Base-by-base conservation (phyloP, 306 rosid species). In the Cajanus cajan region DNA sequence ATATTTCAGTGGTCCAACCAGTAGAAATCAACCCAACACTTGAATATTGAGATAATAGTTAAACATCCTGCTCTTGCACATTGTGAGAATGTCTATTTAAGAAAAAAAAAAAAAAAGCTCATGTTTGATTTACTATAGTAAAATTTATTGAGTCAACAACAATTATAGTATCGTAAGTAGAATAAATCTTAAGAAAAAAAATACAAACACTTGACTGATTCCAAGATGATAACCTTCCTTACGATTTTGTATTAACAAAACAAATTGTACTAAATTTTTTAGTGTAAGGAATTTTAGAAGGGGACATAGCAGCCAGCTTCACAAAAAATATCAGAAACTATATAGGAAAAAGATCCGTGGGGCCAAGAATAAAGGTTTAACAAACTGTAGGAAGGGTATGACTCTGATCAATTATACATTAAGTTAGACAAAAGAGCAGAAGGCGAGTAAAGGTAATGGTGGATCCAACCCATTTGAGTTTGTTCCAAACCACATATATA, bases 401-500 rank as follows among this genome's bases (percentile, higher is more conserved):
- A 39, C 55, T 64, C 69, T 73, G 50, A 43, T 80, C 72, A 76
- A 81, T 44, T 66, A 66, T 16, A 84, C 12, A 82, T 37, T 79
- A 80, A 74, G 34, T 62, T 72, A 66, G 80, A 73, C 22, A 48
- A 76, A 82, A 82, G 18, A 51, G 18, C 59, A 70, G 76, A 82
- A 71, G 25, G 67, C 22, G 64, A 54, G 78, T 71, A 65, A 76
- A 77, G 73, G 77, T 68, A 76, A 82, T 74, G 89, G 94, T 90
- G 97, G 93, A 87, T 88, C 94, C 91, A 92, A 87, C 89, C 88
- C 87, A 88, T 84, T 76, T 77, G 90, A 82, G 74, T 76, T 79
- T 88, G 86, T 83, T 80, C 83, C 89, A 74, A 82, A 87, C 50
- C 71, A 71, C 71, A 82, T 1, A 28, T 28, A 28, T 50, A 77